phyloP scores from a whole-genome alignment of 2,329 filamentous ascomycete species.

The Colletotrichum sojae region DNA sequence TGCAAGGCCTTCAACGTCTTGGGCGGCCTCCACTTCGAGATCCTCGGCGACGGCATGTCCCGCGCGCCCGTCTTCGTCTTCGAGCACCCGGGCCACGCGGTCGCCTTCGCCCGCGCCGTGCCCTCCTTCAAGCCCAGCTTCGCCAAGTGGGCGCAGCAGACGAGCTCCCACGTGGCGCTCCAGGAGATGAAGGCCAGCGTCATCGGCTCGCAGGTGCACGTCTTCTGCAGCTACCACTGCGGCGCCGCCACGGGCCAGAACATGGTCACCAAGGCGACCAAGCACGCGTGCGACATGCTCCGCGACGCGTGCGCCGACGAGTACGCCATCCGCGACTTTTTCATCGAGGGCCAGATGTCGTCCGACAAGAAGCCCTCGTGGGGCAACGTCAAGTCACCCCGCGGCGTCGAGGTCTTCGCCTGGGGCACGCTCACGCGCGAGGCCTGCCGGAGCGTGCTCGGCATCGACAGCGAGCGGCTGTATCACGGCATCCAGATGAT shows the following conservation, averaged over 20 bases:
- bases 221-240: slow-evolving; percentile 20
- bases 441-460: slow-evolving; percentile 5
- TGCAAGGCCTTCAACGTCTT: slow-evolving; percentile 21
- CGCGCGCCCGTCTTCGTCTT: slow-evolving; percentile 19
- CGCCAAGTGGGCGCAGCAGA: slow-evolving; percentile 14
- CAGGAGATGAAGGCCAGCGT: slow-evolving; percentile 12
- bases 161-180: slow-evolving; percentile 15
- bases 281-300: slow-evolving; percentile 23
- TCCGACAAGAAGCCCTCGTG: slow-evolving; percentile 30
- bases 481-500: background rate
- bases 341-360: slow-evolving; percentile 20
- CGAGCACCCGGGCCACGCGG: slow-evolving; percentile 8
- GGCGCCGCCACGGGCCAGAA: slow-evolving; percentile 24
- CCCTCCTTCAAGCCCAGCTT: slow-evolving; percentile 7
- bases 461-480: slow-evolving; percentile 13
- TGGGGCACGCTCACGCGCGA: slow-evolving; percentile 18
- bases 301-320: background rate
- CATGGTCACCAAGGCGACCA: slow-evolving; percentile 25
- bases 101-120: slow-evolving; percentile 12
- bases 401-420: slow-evolving; percentile 23
- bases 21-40: slow-evolving; percentile 11
- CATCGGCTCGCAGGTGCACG: slow-evolving; percentile 23
- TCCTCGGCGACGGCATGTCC: slow-evolving; percentile 19
- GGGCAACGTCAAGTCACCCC: slow-evolving; percentile 19
- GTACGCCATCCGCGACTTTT: slow-evolving; percentile 17